These are phyloP conservation scores for Raphanus hybrid DNA, from an alignment of 441 rosid species.

Conservation along the genomic window DNA sequence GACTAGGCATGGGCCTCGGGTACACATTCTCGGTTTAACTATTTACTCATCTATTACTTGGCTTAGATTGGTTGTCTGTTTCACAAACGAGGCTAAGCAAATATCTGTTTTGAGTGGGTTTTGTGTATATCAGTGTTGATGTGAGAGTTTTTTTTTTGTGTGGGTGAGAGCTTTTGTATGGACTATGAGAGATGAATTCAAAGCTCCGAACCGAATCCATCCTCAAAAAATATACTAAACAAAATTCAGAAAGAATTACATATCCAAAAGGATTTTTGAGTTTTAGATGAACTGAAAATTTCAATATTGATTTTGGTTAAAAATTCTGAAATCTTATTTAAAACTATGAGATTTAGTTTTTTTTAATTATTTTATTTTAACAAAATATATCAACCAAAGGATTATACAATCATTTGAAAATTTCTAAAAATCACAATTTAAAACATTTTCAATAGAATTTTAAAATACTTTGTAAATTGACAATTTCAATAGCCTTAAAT, in stretches of 20 bases:
- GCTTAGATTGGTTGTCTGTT: slow-evolving; percentile 20
- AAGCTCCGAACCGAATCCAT: not conserved
- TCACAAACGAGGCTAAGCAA: slow-evolving; percentile 26
- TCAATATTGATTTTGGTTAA: not conserved
- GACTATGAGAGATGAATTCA: not conserved
- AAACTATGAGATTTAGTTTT: not conserved
- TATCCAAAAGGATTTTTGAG: not conserved
- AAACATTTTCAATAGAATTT: too few relatives aligned
- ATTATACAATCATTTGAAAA: not conserved
- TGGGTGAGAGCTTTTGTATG: slow-evolving; percentile 39
- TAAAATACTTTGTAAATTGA: too few relatives aligned
- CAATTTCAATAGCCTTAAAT: too few relatives aligned
- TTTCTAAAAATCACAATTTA: not conserved
- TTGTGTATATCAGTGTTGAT: slow-evolving; percentile 27
- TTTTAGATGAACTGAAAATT: not conserved
- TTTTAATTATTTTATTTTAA: not conserved
- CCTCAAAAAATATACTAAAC: not conserved
- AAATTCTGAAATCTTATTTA: not conserved
- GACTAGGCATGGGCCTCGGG: not conserved
- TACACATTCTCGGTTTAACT: not conserved
- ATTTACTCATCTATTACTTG: slow-evolving; percentile 13
- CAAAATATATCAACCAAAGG: not conserved
- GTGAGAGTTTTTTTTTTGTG: slow-evolving; percentile 31
- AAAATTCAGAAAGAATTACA: not conserved
- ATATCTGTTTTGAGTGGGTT: slow-evolving; percentile 39